Evolutionary conservation across 2,329 filamentous ascomycete genomes (phyloP).

Genomic region (Pyricularia grisea): DNA sequence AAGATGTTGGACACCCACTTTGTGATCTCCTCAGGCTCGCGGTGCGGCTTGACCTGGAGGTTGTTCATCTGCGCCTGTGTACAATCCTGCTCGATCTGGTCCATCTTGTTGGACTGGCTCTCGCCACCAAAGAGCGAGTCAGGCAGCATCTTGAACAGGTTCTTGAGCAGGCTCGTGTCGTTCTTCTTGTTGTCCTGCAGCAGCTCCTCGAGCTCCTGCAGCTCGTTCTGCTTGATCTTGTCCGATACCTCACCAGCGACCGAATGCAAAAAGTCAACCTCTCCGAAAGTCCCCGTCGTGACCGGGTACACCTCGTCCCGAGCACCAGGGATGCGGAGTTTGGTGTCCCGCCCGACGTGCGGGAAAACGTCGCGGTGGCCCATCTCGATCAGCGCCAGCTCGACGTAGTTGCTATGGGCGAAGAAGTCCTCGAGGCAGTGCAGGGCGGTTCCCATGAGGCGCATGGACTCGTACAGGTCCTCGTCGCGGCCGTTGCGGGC

Average conservation of each 20-base stretch:
- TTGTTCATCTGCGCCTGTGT: slow-evolving; percentile 67
- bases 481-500: slow-evolving; percentile 53
- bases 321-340: slow-evolving; percentile 59
- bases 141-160: slow-evolving; percentile 74
- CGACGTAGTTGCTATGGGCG: slow-evolving; percentile 88
- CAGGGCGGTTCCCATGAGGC: slow-evolving; percentile 78
- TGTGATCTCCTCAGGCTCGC: slow-evolving; percentile 77
- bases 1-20: slow-evolving; percentile 62
- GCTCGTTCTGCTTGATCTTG: slow-evolving; percentile 84
- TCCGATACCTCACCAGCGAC: slow-evolving; percentile 74
- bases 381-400: slow-evolving; percentile 79
- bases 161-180: slow-evolving; percentile 67
- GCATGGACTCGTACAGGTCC: slow-evolving; percentile 82
- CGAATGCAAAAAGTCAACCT: slow-evolving; percentile 87
- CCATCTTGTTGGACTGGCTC: slow-evolving; percentile 61
- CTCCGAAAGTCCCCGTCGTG: slow-evolving; percentile 87
- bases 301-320: slow-evolving; percentile 64
- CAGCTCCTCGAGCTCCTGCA: slow-evolving; percentile 79
- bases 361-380: slow-evolving; percentile 77
- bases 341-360: slow-evolving; percentile 69
- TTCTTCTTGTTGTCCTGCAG: slow-evolving; percentile 54
- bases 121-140: slow-evolving; percentile 67
- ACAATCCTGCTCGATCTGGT: slow-evolving; percentile 71
- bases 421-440: slow-evolving; percentile 91
- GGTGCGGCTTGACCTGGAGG: slow-evolving; percentile 58